Base-by-base conservation (phyloP, 2,329 filamentous ascomycete genomes). In the Laburnicola sp. region DNA sequence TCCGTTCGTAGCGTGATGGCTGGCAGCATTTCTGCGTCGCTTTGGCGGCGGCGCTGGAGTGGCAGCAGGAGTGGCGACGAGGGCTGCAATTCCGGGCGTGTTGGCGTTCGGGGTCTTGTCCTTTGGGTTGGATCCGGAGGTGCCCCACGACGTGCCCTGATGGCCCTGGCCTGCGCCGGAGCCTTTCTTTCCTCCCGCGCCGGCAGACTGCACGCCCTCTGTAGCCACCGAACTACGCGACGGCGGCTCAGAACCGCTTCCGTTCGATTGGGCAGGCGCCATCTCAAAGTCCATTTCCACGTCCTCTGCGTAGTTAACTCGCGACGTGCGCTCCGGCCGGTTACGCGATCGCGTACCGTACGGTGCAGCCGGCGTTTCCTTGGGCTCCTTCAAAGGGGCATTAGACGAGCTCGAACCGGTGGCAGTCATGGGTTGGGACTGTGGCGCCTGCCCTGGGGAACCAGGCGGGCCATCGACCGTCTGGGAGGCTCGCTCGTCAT, bases 341-440 rank as follows among this genome's bases (percentile, higher is more conserved):
- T 96, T 96, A 72, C 94, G 88, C 63, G 92, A 97, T 65, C 92
- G 88, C 71, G 94, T 99, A 67, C 93, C 93, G 75, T 99, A 97
- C 41, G 85, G 86, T 62, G 85, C 86, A 44, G 87, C 64, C 38
- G 68, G 62, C 42, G 64, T 53, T 44, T 68, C 67, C 43, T 67
- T 66, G 46, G 65, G 49, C 44, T 70, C 66, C 48, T 71, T 73
- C n/a, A 62, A 60, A 9, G 67, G 59, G 48, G 63, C 54, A 45
- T 71, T 68, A 57, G 64, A 65, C 37, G 66, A 60, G 30, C 58
- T 62, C 16, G 64, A 64, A 9, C 64, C 60, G 23, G 60, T 55
- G 48, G 55, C 62, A 45, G 60, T 61, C 45, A 63, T 58, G 51
- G 72, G 62, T 31, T 64, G 66, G 36, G 65, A 64, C 37, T 66